Evolutionary conservation across 495 filamentous ascomycete species (phyloP), one percentile per base, ranked within the genome.

Genomic region (Entonaema liquescens): DNA sequence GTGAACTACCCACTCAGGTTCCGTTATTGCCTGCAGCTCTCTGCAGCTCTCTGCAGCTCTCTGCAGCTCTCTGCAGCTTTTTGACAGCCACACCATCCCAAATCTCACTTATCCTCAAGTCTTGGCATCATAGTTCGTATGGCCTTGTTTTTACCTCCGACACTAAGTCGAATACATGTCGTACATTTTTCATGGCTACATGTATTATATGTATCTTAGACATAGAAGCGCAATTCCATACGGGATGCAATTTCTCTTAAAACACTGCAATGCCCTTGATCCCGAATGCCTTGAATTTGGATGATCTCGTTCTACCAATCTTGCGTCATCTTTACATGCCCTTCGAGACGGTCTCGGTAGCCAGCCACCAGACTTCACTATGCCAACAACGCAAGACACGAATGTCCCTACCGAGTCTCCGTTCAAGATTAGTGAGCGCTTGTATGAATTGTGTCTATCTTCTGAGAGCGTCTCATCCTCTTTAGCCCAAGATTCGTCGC

Each of bases 401-500:
- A 7, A 36, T 17, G 26, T 31, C 29, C 36, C 58, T 15, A n/a
- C 53, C 3, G 54, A 67, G 58, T 65, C 66, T 59, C 55, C 62
- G 0, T 61, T 55, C 17, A 79, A 74, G 67, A 79, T 86, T 25
- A 84, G 81, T 21, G 79, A 85, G 21, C 80, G 78, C 9, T 76
- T 89, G 12, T 84, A 83, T 74, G 67, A 83, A 36, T 72, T 87
- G 54, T 90, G 89, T 76, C 81, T 76, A 7, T 79, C 80, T 15
- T 65, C 73, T 23, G 75, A 84, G 19, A 90, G 83, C 33, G 85
- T 92, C 44, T 88, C 82, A 21, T 83, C 86, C 0, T 78, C 87
- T 55, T 73, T 91, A 5, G 86, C 87, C 2, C 66, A 79, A 57
- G 79, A 90, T 61, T 86, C 89, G 1, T 79, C 73, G 3, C 65